These are phyloP conservation scores for Excoecaria agallocha DNA, from an alignment of 345 rosid species.

Conservation along the genomic window DNA sequence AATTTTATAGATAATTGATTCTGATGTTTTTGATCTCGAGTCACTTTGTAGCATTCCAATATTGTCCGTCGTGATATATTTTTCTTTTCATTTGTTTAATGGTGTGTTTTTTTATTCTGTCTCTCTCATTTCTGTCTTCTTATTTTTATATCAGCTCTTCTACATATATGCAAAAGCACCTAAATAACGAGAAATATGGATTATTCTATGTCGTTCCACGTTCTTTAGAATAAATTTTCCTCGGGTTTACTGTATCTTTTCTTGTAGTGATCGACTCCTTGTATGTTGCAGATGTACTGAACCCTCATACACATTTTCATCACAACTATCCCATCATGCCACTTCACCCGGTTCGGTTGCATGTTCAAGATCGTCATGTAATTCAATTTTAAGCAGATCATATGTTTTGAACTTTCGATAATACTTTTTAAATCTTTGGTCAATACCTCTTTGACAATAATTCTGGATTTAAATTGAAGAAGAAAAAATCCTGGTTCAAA, in stretches of 20 bases:
- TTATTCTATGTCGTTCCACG: neutral
- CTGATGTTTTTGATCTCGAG: neutral
- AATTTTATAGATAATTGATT: neutral
- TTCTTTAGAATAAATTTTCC: neutral
- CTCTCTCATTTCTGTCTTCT: neutral
- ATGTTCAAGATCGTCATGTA: conserved; percentile 59
- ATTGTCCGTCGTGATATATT: neutral
- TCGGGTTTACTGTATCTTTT: neutral
- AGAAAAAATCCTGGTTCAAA: neutral
- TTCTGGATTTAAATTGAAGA: neutral
- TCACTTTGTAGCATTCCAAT: neutral
- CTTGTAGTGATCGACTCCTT: neutral
- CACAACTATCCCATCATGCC: conserved; percentile 32
- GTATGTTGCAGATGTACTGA: conserved; percentile 22
- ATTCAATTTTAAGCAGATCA: neutral
- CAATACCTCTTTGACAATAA: neutral
- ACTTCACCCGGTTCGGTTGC: conserved; percentile 47
- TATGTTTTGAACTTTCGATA: conserved; percentile 7
- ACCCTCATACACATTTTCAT: conserved; percentile 33
- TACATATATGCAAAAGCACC: neutral
- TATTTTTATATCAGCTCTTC: neutral
- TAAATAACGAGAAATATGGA: neutral
- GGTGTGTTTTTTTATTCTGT: neutral
- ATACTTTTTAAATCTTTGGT: neutral
- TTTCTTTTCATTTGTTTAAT: neutral